A percentile compares a stretch with the other conserved stretches of the same genome.
These are phyloP conservation scores for Waltiozyma solani DNA, from an alignment of 1,139 yeast species.

Conservation along the genomic window DNA sequence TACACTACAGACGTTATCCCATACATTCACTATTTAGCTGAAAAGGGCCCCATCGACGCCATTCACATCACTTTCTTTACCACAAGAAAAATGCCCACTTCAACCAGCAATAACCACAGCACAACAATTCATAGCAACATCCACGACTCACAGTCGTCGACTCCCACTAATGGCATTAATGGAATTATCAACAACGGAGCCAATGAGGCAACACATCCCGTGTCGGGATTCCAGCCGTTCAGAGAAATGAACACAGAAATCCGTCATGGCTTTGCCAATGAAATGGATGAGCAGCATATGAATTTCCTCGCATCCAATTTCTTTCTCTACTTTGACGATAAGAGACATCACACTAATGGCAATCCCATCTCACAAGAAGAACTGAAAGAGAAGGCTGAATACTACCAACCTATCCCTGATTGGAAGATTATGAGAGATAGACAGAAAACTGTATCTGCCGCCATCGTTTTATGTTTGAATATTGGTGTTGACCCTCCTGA, in stretches of 20 bases:
- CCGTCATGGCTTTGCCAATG: slow-evolving; percentile 67
- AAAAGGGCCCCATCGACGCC: too few species aligned
- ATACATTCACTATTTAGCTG: too few species aligned
- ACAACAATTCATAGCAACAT: too few species aligned
- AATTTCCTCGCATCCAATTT: slow-evolving; percentile 59
- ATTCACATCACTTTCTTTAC: too few species aligned
- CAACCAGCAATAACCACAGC: not conserved
- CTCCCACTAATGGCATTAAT: not conserved
- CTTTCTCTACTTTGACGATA: slow-evolving; percentile 77
- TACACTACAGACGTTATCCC: too few species aligned
- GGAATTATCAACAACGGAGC: not conserved
- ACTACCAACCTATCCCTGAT: slow-evolving; percentile 66
- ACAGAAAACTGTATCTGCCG: slow-evolving; percentile 92
- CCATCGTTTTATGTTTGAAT: slow-evolving; percentile 79
- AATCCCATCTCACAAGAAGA: slow-evolving; percentile 60
- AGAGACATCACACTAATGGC: slow-evolving; percentile 86
- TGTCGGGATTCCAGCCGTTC: slow-evolving; percentile 9
- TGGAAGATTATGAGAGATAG: slow-evolving; percentile 91
- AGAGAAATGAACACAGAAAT: slow-evolving; percentile 37
- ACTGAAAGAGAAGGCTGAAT: slow-evolving; percentile 32
- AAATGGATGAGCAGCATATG: slow-evolving; percentile 63
- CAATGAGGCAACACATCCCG: too few species aligned
- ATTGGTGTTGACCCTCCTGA: slow-evolving; percentile 98
- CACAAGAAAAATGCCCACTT: too few species aligned
- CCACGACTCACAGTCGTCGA: too few species aligned